phyloP scores from a whole-genome alignment of 352 stramenopile genomes.

The Blastocystis sp. region DNA sequence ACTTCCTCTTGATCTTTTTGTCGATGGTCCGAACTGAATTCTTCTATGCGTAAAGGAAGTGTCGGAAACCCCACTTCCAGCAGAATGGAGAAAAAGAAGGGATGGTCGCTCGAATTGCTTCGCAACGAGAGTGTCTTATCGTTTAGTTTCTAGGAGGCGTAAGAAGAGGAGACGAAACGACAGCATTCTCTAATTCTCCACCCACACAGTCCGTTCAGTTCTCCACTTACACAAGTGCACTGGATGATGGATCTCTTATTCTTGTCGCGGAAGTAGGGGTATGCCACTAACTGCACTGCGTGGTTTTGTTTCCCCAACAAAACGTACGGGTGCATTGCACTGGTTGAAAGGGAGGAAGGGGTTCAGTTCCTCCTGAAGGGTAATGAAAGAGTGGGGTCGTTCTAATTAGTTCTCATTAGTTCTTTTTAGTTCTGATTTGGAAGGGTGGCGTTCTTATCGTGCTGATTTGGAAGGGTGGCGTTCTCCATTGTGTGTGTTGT shows the following conservation, averaged over 20 bases:
- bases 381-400: too few relatives aligned
- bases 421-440: too few relatives aligned
- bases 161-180: not conserved
- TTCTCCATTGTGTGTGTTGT: too few relatives aligned
- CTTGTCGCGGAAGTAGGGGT: conserved; percentile 28
- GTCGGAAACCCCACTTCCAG: not conserved
- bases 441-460: too few relatives aligned
- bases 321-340: not conserved
- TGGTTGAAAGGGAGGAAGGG: too few relatives aligned
- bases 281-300: not conserved
- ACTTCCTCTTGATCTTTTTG: conserved; percentile 6
- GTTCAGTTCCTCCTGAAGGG: too few relatives aligned
- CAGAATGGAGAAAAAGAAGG: conserved; percentile 11
- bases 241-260: conserved; percentile 17
- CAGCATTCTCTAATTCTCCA: too few relatives aligned
- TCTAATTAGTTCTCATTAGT: too few relatives aligned
- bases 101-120: not conserved
- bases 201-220: not conserved
- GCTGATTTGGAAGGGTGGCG: too few relatives aligned
- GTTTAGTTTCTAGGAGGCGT: not conserved
- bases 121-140: not conserved
- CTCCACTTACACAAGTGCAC: conserved; percentile 51
- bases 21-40: conserved; percentile 2
- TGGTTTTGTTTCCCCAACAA: not conserved
- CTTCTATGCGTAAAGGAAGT: not conserved